Evolutionary conservation across 2,329 filamentous ascomycete species (phyloP), one percentile per base, ranked within the genome.

Genomic region (Botrytis tulipae): DNA sequence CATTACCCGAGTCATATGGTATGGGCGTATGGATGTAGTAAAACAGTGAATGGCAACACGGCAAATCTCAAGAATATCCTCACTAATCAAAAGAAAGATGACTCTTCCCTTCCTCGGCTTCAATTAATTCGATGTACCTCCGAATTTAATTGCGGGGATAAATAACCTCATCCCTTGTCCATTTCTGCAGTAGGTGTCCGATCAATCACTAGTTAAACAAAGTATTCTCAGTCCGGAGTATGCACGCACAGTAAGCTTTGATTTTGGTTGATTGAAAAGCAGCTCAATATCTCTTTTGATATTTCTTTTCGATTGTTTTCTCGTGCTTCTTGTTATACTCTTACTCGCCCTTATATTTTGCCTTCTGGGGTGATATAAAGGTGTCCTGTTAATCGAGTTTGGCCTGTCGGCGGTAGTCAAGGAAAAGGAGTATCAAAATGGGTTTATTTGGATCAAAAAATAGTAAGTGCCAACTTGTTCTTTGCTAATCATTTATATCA

Each of bases 91-190:
- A 16, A 63, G 37, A 40, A 63, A 29, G n/a, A 63, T 63, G 37
- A 63, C 40, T 63, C n/a, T 46, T 62, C 46, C 22, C n/a, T 46
- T 62, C 46, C 29, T 44, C 57, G 68, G 54, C 29, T 22, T 35
- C 68, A 46, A 44, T 62, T 7, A 10, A 10, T 54, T 9, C 29
- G 25, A 32, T 59, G 7, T 16, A 4, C 14, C 25, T 20, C 40
- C 40, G 42, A 44, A 70, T 44, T 44, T 25, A 48, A 35, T 61
- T 61, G 68, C 68, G 40, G 68, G 68, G 68, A 70, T 46, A 62
- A 44, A 70, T n/a, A 70, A 46, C 32, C 22, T 71, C 57, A 29
- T 71, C 57, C 29, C 57, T 62, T 59, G 37, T 62, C 57, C 25
- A 25, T n/a, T 60, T n/a, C 57, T 46, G 57, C 29, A 48, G n/a